Base-by-base conservation (phyloP, 1,139 yeast genomes). In the Pichia sp. region DNA sequence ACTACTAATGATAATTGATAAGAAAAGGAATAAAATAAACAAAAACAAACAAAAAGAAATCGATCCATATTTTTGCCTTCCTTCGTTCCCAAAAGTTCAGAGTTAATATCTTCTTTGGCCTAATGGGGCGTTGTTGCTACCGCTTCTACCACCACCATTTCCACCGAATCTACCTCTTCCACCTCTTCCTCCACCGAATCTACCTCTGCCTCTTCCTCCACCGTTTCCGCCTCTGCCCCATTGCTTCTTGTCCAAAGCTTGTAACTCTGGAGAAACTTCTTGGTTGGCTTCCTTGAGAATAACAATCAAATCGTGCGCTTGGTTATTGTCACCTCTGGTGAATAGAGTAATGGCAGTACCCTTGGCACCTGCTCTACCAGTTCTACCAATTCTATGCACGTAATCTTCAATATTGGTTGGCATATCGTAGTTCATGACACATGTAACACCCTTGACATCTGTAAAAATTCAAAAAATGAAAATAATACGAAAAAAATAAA, bases 401-500 rank as follows among this genome's bases (percentile, higher is more conserved):
- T 93, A 93, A 76, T 93, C 98, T 77, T 93, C 99, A 70, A 90
- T 88, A 77, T 92, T 93, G 75, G 90, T 90, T 68, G 99, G 98
- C 90, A 92, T 92, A 73, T 93, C 99, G 70, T 81, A 90, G 84
- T 93, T 93, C 70, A 93, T 81, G 59, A 93, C 99, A 67, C 78
- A 85, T 65, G 92, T 86, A 70, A 93, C 90, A 72, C 97, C 98
- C 80, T 93, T 93, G 75, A 93, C 99, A 76, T 93, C 98, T 90
- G 74, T 54, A 34, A 13, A 15, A 43, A 48, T n/a, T n/a, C 26
- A 23, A 23, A 23, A 23, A 23, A 23, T 23, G 26, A 48, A 48
- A 8, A 48, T 31, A 32, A 23, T 50, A 34, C 26, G 26, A 23
- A 30, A 16, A 38, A 42, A 15, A 29, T 10, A 16, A 31, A 15